Base-by-base conservation (phyloP, 169 alveolate genomes). In the Babesia ovata region DNA sequence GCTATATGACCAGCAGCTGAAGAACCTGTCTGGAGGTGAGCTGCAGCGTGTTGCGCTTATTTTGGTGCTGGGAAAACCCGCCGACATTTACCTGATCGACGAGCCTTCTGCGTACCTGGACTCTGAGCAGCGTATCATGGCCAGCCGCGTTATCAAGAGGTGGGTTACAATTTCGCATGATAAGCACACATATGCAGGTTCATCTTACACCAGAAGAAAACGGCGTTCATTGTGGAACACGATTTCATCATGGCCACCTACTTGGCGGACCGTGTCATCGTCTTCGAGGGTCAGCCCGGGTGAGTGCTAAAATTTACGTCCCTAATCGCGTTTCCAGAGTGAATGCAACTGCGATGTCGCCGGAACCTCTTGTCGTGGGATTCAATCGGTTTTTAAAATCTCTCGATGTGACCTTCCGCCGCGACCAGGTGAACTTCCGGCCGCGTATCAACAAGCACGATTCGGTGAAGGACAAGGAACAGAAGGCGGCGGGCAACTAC, bases 241-340 rank as follows among this genome's bases (percentile, higher is more conserved):
- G 99, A 98, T 86, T 98, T 98, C 88, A 98, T 98, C 88, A 98
- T 98, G 99, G 99, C 99, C 36, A 97, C 99, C 22, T 98, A 98
- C 91, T 92, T 98, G 57, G 99, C 99, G 45, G 99, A 98, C 84
- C 96, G 99, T 49, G 99, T 98, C 62, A 95, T 98, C 22, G 99
- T 98, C 46, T 98, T 95, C 84, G 99, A 96, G 49, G 99, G 99
- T 0, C 85, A 91, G 29, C 99, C 99, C 2, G 99, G 99, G 70
- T 91, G 92, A 49, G 95, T 95, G 33, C 44, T 29, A 45, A 14
- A 11, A 33, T 49, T 17, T 0, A 0, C 95, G 97, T 14, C 78
- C 75, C 36, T 63, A 21, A 53, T 14, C 26, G 33, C 28, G 29
- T 45, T 4, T 53, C n/a, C 60, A 79, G 88, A 13, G 76, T 81